A percentile compares a stretch with the other conserved stretches of the same genome.
These are phyloP conservation scores for Plasmodium billcollinsi DNA, from an alignment of 169 alveolate genomes.

Conservation along the genomic window DNA sequence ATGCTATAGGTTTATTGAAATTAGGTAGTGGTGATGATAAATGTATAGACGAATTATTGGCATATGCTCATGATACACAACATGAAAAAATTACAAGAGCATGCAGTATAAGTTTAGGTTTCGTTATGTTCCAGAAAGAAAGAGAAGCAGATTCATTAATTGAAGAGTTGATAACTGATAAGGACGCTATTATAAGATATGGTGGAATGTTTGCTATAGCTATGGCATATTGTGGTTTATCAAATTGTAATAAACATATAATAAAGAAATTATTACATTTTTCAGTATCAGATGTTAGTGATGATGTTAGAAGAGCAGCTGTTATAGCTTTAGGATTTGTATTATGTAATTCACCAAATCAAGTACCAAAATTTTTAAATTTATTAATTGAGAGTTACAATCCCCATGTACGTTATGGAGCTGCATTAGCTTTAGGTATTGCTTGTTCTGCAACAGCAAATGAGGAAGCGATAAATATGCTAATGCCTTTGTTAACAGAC, in stretches of 20 bases:
- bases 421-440: slow-evolving; percentile 98
- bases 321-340: slow-evolving; percentile 97
- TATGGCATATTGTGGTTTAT: slow-evolving; percentile 97
- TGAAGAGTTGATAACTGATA: slow-evolving; percentile 90
- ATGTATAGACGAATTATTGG: slow-evolving; percentile 92
- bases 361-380: slow-evolving; percentile 93
- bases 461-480: slow-evolving; percentile 92
- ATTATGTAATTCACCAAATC: slow-evolving; percentile 87
- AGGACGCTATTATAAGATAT: slow-evolving; percentile 97
- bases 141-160: slow-evolving; percentile 94
- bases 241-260: slow-evolving; percentile 83
- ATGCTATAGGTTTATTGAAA: slow-evolving; percentile 96
- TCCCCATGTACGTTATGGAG: slow-evolving; percentile 99
- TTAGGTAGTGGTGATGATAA: slow-evolving; percentile 89
- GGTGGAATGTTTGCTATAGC: slow-evolving; percentile 98
- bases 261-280: slow-evolving; percentile 95
- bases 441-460: slow-evolving; percentile 97
- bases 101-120: slow-evolving; percentile 95
- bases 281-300: slow-evolving; percentile 98
- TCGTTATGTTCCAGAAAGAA: slow-evolving; percentile 95
- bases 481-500: slow-evolving; percentile 95
- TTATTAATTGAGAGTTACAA: slow-evolving; percentile 95
- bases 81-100: slow-evolving; percentile 99
- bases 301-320: slow-evolving; percentile 99
- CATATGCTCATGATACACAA: slow-evolving; percentile 97